A percentile compares a stretch with the other conserved stretches of the same genome.
phyloP scores from a whole-genome alignment of 129 eudicot species.

The Daucus carota region DNA sequence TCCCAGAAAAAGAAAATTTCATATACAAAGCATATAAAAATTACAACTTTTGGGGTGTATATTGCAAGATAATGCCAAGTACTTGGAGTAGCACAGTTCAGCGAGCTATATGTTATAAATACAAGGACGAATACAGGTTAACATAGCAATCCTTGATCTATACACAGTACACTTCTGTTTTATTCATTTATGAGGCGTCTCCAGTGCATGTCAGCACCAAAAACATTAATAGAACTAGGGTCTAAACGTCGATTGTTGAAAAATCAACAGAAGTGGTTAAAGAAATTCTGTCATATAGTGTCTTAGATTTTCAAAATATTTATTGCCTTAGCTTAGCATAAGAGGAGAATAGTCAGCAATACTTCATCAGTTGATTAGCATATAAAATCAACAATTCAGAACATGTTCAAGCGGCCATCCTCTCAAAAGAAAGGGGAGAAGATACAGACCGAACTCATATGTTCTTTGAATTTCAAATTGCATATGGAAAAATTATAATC shows the following conservation, averaged over 20 bases:
- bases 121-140: not conserved
- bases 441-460: not conserved
- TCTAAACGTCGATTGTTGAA: not conserved
- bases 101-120: not conserved
- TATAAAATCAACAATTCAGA: not conserved
- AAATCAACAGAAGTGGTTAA: too few species aligned
- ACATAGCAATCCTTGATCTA: not conserved
- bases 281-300: too few species aligned
- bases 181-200: not conserved
- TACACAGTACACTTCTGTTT: too few species aligned
- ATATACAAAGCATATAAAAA: not conserved
- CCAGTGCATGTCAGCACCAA: not conserved
- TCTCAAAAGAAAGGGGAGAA: not conserved
- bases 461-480: not conserved
- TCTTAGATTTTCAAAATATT: too few species aligned
- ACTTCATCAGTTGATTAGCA: not conserved
- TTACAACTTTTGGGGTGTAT: not conserved
- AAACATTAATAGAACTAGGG: not conserved
- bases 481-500: not conserved
- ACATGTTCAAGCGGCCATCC: not conserved
- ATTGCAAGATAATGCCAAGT: not conserved
- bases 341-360: not conserved
- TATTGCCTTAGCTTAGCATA: too few species aligned
- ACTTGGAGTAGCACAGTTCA: not conserved
- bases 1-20: too few species aligned